phyloP scores from a whole-genome alignment of 306 rosid species.

The Urtica urens region DNA sequence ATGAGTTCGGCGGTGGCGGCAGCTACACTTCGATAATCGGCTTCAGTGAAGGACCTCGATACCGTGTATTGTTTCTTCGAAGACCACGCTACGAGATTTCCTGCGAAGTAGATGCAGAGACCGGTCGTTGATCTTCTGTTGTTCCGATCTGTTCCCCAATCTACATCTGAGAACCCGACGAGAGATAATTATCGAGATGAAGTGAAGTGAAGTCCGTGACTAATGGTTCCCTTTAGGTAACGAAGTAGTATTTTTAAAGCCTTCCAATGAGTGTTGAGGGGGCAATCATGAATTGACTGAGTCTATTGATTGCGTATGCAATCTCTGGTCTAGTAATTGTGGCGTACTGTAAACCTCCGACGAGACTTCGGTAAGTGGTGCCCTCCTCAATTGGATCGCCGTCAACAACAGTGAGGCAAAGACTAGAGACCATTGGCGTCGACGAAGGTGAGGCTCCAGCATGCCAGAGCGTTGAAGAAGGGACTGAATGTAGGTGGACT shows the following conservation, averaged over 20 bases:
- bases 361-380: background rate
- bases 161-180: background rate
- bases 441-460: background rate
- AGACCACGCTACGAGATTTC: too few relatives aligned
- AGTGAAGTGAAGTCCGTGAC: background rate
- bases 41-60: too few relatives aligned
- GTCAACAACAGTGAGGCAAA: background rate
- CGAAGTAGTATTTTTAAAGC: background rate
- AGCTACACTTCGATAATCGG: background rate
- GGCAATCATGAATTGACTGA: background rate
- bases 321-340: background rate
- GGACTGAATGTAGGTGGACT: background rate
- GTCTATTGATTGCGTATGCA: background rate
- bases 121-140: too few relatives aligned
- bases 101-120: too few relatives aligned
- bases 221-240: background rate
- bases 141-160: background rate
- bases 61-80: background rate
- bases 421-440: background rate
- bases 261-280: background rate
- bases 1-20: background rate
- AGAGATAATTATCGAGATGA: background rate
- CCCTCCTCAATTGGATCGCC: background rate
- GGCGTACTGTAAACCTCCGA: too few relatives aligned
- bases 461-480: too few relatives aligned